Evolutionary conservation across 164 flowering plant species (phyloP).

Genomic region (Liquidambar formosana): DNA sequence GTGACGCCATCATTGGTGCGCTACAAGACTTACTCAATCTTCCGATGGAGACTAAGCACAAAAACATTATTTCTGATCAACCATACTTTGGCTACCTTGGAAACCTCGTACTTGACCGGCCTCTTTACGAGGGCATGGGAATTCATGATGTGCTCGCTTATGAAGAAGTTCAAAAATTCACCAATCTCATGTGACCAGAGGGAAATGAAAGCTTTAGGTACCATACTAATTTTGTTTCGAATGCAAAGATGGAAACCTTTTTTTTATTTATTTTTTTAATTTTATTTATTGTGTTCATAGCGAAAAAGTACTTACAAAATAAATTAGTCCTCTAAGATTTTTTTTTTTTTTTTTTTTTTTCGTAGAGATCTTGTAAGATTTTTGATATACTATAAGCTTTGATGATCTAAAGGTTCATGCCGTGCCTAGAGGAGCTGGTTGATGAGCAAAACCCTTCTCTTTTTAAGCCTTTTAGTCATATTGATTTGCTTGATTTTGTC

Average conservation of each 20-base stretch:
- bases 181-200: conserved; percentile 18
- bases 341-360: too few relatives aligned
- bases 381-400: too few relatives aligned
- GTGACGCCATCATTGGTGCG: conserved; percentile 1
- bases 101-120: conserved; percentile 3
- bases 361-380: too few relatives aligned
- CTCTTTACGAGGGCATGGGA: conserved; percentile 34
- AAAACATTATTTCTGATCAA: not conserved
- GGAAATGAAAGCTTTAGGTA: conserved; percentile 20
- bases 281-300: too few relatives aligned
- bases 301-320: too few relatives aligned
- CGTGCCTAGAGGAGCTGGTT: conserved; percentile 39
- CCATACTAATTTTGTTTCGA: too few relatives aligned
- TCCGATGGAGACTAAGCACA: conserved; percentile 19
- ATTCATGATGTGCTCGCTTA: conserved; percentile 14
- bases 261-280: too few relatives aligned
- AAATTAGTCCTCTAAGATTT: too few relatives aligned
- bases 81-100: conserved; percentile 29
- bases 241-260: too few relatives aligned
- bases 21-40: conserved; percentile 22
- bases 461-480: conserved; percentile 46
- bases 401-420: too few relatives aligned
- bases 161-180: conserved; percentile 10
- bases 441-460: conserved; percentile 35
- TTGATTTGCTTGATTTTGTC: conserved; percentile 25